A percentile compares a stretch with the other conserved stretches of the same genome.
Conservation (phyloP, 805 yeast genomes). For the Candida easanensis region DNA sequence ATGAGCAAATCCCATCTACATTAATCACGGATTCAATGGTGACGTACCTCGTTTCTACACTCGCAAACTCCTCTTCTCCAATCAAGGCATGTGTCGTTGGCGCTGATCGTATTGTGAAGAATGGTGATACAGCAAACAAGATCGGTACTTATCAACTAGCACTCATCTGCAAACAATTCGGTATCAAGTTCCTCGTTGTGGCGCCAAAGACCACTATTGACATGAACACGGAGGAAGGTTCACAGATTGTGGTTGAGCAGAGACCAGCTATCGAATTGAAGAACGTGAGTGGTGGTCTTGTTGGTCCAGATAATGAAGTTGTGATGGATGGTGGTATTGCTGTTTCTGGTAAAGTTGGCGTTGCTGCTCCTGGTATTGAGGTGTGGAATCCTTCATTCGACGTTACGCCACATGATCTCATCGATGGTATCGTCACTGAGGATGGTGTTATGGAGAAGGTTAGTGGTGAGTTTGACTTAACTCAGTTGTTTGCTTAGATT, state of each 20-base stretch:
- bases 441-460: constrained; percentile 54
- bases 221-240: constrained; percentile 60
- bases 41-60: constrained; percentile 60
- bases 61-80: constrained; percentile 46
- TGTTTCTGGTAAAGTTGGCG: constrained; percentile 53
- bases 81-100: constrained; percentile 80
- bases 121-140: constrained; percentile 96
- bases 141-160: constrained; percentile 94
- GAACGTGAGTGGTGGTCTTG: constrained; percentile 64
- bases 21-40: constrained; percentile 91
- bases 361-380: constrained; percentile 79
- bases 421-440: constrained; percentile 91
- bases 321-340: constrained; percentile 30
- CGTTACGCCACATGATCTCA: constrained; percentile 78
- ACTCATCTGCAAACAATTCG: constrained; percentile 59
- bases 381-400: constrained; percentile 98
- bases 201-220: constrained; percentile 95
- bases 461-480: constrained; percentile 50
- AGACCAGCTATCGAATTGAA: constrained; percentile 81
- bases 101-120: constrained; percentile 88
- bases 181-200: constrained; percentile 84
- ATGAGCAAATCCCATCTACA: constrained; percentile 85
- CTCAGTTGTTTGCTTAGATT: constrained; percentile 11
- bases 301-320: constrained; percentile 33
- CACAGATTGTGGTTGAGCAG: constrained; percentile 79